Percentiles rank a stretch among this genome's conserved stretches.
Evolutionary conservation across 345 rosid species (phyloP).

Genomic region (Eucalyptus microcorys): DNA sequence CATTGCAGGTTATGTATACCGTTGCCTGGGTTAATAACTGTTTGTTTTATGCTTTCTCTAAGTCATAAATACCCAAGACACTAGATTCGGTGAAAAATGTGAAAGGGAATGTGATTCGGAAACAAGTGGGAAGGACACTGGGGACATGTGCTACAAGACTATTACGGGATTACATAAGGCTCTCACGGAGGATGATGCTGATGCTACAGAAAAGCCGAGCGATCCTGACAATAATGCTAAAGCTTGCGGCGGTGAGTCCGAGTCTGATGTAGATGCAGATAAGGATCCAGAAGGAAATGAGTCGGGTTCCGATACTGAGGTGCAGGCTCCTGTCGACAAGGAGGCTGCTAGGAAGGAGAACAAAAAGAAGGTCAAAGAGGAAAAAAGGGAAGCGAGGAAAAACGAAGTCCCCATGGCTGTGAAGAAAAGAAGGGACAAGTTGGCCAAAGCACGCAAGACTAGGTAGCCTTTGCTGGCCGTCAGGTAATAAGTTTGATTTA

Average conservation of each 20-base stretch:
- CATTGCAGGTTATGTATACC: not conserved
- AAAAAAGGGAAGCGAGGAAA: conserved; percentile 80
- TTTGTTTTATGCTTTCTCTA: not conserved
- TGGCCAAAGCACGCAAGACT: conserved; percentile 57
- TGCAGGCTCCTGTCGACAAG: conserved; percentile 29
- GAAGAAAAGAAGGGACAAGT: conserved; percentile 89
- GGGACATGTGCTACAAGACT: conserved; percentile 56
- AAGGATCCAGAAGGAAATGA: conserved; percentile 19
- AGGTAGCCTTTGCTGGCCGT: conserved; percentile 13
- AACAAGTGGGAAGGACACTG: conserved; percentile 63
- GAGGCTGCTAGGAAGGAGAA: conserved; percentile 86
- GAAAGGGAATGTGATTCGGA: conserved; percentile 53
- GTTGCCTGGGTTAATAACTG: not conserved
- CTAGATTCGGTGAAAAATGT: conserved; percentile 65
- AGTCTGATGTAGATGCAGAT: conserved; percentile 14
- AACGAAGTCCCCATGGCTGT: conserved; percentile 75
- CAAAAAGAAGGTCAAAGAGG: conserved; percentile 94
- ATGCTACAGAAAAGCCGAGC: not conserved
- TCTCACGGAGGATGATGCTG: conserved; percentile 20
- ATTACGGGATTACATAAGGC: conserved; percentile 75
- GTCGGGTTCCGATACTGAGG: conserved; percentile 1
- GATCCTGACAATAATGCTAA: not conserved
- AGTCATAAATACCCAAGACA: conserved; percentile 84
- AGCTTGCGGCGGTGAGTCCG: conserved; percentile 1
- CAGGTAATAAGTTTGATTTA: not conserved